These are phyloP conservation scores for Solanum tarijense DNA, from an alignment of 257 asterid species.

Conservation along the genomic window DNA sequence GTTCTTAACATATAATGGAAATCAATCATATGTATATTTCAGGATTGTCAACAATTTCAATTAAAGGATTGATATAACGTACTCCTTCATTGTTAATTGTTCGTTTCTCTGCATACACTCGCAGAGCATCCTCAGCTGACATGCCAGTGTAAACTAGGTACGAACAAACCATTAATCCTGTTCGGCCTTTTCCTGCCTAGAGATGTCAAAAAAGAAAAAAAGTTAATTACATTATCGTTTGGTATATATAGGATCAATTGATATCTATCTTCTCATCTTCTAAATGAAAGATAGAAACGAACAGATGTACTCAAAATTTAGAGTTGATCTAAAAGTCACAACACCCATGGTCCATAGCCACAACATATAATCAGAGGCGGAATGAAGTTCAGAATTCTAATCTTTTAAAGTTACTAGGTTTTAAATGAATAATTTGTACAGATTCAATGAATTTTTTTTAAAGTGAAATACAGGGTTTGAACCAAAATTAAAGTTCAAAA, in stretches of 20 bases:
- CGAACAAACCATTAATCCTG: conserved; percentile 70
- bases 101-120: conserved; percentile 59
- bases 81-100: conserved; percentile 83
- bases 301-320: not conserved
- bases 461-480: not conserved
- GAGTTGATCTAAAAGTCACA: not conserved
- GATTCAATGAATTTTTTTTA: too few relatives aligned
- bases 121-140: conserved; percentile 69
- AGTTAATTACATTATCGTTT: not conserved
- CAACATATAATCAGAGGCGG: not conserved
- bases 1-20: not conserved
- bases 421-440: not conserved
- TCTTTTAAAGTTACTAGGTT: not conserved
- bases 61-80: conserved; percentile 4
- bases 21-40: not conserved
- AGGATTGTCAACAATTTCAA: not conserved
- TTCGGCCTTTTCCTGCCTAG: conserved; percentile 90
- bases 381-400: not conserved
- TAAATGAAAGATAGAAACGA: not conserved
- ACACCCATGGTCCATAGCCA: not conserved
- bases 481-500: not conserved
- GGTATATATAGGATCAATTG: not conserved
- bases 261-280: not conserved
- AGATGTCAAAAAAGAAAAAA: not conserved
- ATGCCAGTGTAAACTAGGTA: conserved; percentile 60